Percentiles rank a stretch among this genome's conserved stretches.
Conservation (phyloP, 2,329 filamentous ascomycete genomes). For the Alternaria sp. region DNA sequence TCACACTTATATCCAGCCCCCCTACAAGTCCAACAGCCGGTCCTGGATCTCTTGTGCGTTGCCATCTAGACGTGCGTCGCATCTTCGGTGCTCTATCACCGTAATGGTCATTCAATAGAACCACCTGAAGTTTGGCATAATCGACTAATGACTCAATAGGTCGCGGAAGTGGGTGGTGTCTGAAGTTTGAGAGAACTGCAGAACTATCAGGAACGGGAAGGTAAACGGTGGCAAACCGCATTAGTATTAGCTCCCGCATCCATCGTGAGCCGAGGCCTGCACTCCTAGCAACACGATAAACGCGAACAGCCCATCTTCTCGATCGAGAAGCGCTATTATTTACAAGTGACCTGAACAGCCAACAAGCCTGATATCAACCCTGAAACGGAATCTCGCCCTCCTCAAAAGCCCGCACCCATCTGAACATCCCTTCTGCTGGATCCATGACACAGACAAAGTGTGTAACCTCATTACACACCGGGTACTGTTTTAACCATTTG, state of each 20-base stretch:
- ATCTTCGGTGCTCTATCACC: slow-evolving; percentile 12
- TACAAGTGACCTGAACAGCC: background rate
- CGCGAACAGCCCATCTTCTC: background rate
- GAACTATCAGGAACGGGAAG: background rate
- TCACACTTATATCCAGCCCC: slow-evolving; percentile 45
- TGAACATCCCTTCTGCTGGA: slow-evolving; percentile 55
- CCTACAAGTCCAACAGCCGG: slow-evolving; percentile 43
- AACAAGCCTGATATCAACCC: background rate
- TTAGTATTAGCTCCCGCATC: slow-evolving; percentile 6
- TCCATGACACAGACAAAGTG: slow-evolving; percentile 67
- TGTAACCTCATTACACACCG: slow-evolving; percentile 63
- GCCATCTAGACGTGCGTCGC: slow-evolving; percentile 12
- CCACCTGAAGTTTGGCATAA: background rate
- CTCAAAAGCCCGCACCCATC: slow-evolving; percentile 49
- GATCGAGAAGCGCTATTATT: background rate
- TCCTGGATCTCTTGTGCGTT: slow-evolving; percentile 37
- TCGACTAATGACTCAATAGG: background rate
- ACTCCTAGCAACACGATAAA: background rate
- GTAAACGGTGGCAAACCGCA: slow-evolving; percentile 9
- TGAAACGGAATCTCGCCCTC: slow-evolving; percentile 10
- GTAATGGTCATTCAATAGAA: background rate
- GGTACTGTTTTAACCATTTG: slow-evolving; percentile 59
- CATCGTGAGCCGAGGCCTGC: background rate
- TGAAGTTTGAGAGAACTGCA: background rate
- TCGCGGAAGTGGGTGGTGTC: background rate